phyloP scores from a whole-genome alignment of 768 basidiomycete genomes.

The Leccinellum albellum region DNA sequence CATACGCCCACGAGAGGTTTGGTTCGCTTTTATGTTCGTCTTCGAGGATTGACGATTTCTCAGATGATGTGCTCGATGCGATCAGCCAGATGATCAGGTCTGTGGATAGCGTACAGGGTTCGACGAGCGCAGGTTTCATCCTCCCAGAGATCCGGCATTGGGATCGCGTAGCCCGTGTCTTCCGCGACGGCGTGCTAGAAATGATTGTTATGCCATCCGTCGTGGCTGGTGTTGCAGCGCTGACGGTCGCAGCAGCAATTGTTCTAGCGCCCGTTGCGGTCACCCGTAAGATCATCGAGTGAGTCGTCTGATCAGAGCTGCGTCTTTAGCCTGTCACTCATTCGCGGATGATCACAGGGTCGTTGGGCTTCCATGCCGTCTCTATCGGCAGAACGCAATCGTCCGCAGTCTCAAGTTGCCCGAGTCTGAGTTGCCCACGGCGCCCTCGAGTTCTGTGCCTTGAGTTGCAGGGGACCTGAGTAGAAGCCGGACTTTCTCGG shows the following conservation, averaged over 20 bases:
- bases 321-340: background rate
- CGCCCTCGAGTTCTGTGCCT: background rate
- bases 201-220: slow-evolving; percentile 3
- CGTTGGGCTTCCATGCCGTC: slow-evolving; percentile 4
- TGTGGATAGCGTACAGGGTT: slow-evolving; percentile 9
- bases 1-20: slow-evolving; percentile 11
- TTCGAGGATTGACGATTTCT: background rate
- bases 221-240: background rate
- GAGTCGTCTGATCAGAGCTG: background rate
- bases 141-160: slow-evolving; percentile 8
- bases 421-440: background rate
- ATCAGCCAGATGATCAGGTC: slow-evolving; percentile 8
- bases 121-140: slow-evolving; percentile 6
- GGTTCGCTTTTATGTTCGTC: background rate
- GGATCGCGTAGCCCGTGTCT: slow-evolving; percentile 1
- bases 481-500: background rate
- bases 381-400: slow-evolving; percentile 2
- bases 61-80: slow-evolving; percentile 9
- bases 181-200: slow-evolving; percentile 1
- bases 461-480: too few relatives aligned
- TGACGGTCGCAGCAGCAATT: slow-evolving; percentile 1
- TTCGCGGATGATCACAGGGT: background rate
- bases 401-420: slow-evolving; percentile 1
- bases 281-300: background rate
- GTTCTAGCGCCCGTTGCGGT: background rate